Conservation (phyloP, 2,329 filamentous ascomycete genomes). For the Leptodontidium sp. region DNA sequence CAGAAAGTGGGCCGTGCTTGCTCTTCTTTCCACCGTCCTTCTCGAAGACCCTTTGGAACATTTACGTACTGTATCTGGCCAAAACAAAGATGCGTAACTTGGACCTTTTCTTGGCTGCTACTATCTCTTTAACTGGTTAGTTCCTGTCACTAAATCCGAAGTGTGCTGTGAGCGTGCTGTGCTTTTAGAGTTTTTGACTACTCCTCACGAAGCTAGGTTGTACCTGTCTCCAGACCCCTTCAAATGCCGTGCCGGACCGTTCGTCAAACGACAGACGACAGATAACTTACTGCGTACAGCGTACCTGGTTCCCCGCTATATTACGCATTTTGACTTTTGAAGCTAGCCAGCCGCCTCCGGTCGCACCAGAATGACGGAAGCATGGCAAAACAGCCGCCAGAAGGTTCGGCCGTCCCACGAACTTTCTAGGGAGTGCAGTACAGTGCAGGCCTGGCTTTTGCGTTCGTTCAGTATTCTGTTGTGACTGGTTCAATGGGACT, state of each 20-base stretch:
- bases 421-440: not conserved
- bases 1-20: slow-evolving; percentile 21
- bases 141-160: not conserved
- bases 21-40: not conserved
- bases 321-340: slow-evolving; percentile 7
- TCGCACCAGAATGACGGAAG: slow-evolving; percentile 4
- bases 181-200: not conserved
- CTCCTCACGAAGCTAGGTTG: not conserved
- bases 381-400: slow-evolving; percentile 2
- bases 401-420: not conserved
- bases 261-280: not conserved
- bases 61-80: not conserved
- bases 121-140: slow-evolving; percentile 9
- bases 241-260: not conserved
- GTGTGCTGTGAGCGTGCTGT: too few relatives aligned
- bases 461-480: not conserved
- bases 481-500: not conserved
- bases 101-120: not conserved
- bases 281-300: not conserved
- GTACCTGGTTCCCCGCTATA: not conserved
- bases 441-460: not conserved
- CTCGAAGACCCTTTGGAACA: slow-evolving; percentile 10
- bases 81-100: not conserved
- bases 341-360: not conserved
- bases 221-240: not conserved